Base-by-base conservation (phyloP, 2,329 filamentous ascomycete genomes). In the Verticillium dahliae region DNA sequence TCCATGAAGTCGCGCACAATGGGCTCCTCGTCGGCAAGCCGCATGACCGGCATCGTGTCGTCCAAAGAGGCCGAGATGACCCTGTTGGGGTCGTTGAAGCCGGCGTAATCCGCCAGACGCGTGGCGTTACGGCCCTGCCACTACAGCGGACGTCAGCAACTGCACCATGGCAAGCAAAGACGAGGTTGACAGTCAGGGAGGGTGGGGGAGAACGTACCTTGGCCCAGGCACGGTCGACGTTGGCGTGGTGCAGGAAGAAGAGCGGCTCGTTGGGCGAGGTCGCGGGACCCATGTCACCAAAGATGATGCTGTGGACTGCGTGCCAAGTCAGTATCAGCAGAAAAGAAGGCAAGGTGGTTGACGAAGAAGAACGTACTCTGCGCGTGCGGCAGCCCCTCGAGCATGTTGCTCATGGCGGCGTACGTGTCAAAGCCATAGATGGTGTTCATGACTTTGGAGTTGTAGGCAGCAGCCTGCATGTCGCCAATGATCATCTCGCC, bases 231-330 rank as follows among this genome's bases (percentile, higher is more conserved):
- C 67, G 65, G 60, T 73, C 71, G 2, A 72, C 64, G 11, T 72
- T 70, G 50, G 66, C 63, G 1, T 72, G 71, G 14, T 72, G 70
- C 0, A 73, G 58, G 64, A 66, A 72, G 58, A 72, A 72, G 0
- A 73, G 41, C 27, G 69, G 67, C 55, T 73, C 70, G 22, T 68
- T 68, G 3, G 69, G 68, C 5, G 62, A 67, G n/a, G 67, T 69
- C n/a, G 67, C 56, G 1, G 67, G 68, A 3, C 67, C 67, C 67
- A 69, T 69, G 2, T 69, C 68, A 9, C 68, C 68, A 0, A 67
- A 67, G 50, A 69, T 68, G 27, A 58, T n/a, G 58, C 61, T 62
- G 62, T 64, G 62, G 45, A 64, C 62, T 64, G 41, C 6, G 11
- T 6, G n/a, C 27, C 15, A 10, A 6, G 45, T 50, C 18, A 50